Evolutionary conservation across 768 basidiomycete species (phyloP).

Genomic region (Udeniomyces megalosporus): DNA sequence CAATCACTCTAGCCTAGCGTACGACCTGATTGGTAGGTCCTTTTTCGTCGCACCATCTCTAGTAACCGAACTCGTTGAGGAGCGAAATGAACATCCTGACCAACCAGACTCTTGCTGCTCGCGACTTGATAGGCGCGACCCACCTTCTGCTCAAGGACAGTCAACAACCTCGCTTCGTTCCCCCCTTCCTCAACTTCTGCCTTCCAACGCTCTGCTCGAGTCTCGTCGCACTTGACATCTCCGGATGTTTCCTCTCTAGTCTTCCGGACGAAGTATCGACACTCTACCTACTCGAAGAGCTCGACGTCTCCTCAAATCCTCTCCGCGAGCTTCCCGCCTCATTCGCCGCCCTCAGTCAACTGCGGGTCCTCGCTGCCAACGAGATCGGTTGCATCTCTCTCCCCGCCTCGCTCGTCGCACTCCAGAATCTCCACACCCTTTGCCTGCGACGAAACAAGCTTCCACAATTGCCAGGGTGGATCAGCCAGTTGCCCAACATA

Average conservation of each 20-base stretch:
- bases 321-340: slow-evolving; percentile 83
- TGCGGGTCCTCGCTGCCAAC: slow-evolving; percentile 86
- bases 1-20: background rate
- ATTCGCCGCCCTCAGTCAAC: slow-evolving; percentile 53
- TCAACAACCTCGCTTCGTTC: slow-evolving; percentile 57
- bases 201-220: slow-evolving; percentile 59
- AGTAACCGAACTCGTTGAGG: too few species aligned
- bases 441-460: slow-evolving; percentile 69
- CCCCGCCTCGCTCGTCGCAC: slow-evolving; percentile 52
- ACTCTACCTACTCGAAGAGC: slow-evolving; percentile 71
- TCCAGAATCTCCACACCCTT: slow-evolving; percentile 64
- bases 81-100: too few species aligned
- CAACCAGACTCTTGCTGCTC: background rate
- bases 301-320: slow-evolving; percentile 83
- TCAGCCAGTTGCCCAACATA: slow-evolving; percentile 63
- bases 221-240: slow-evolving; percentile 84
- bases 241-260: slow-evolving; percentile 66
- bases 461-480: slow-evolving; percentile 80
- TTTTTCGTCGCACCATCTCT: too few species aligned
- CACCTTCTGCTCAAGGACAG: slow-evolving; percentile 82
- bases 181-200: slow-evolving; percentile 50
- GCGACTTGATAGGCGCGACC: slow-evolving; percentile 52
- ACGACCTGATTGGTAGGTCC: slow-evolving; percentile 2
- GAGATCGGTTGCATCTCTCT: slow-evolving; percentile 62
- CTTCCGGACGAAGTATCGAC: slow-evolving; percentile 68